Base-by-base conservation (phyloP, 176 grass and related monocot species). In the Otatea glauca region DNA sequence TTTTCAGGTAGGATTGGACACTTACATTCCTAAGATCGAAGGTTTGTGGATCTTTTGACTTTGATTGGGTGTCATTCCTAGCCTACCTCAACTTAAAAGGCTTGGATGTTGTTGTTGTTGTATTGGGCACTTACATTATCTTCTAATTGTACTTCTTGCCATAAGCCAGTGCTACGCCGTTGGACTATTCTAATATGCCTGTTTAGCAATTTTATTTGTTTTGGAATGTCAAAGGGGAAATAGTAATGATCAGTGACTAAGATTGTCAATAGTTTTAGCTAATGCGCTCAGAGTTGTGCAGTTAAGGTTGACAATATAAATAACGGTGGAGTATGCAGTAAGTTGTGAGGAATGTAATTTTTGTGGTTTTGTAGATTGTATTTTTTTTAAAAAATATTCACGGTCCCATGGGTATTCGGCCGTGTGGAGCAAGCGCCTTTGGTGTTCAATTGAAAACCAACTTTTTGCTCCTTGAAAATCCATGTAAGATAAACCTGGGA, bases 1-100 rank as follows among this genome's bases (percentile, higher is more conserved):
- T 78, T 66, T 67, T 58, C 74, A 90, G 84, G 88, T 78, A 74
- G 20, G 51, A 58, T 65, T 42, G 18, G 3, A 1, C 4, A 24
- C 17, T 47, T 79, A 8, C 3, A 17, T 18, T 76, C 29, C 29
- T 29, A 29, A 29, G 29, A 29, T 29, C 29, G 29, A 29, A 29
- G 0, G 29, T 29, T 29, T 29, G 29, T 29, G 29, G 29, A 29
- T 29, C 29, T 29, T 29, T 29, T 29, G 29, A 29, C 29, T 1
- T 29, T 29, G 29, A 29, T 29, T 1, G 29, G 29, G 29, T 29
- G 0, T 29, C 29, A 29, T 1, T 29, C 29, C 29, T 29, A 29
- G 29, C 29, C 29, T 29, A 29, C 29, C 29, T 1, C 29, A 29
- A 29, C 29, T 29, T 29, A 29, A 29, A 29, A 29, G 29, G 29